Evolutionary conservation across 495 filamentous ascomycete species (phyloP).

Genomic region (Ascobolus immersus): DNA sequence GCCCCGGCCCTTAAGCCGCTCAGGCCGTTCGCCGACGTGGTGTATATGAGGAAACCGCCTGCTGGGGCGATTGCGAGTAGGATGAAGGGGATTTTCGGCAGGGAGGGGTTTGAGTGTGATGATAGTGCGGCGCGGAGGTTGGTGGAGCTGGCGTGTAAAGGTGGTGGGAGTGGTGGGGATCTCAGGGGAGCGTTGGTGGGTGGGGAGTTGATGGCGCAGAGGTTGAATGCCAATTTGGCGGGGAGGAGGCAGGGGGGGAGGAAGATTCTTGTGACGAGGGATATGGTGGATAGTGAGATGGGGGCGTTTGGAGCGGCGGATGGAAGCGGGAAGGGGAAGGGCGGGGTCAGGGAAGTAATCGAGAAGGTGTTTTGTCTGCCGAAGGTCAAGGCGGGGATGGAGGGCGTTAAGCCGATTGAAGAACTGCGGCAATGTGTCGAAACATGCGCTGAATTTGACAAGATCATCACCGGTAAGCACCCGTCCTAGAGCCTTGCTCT

Average conservation of each 20-base stretch:
- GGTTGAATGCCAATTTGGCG: constrained; percentile 51
- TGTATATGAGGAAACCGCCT: constrained; percentile 75
- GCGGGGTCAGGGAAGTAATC: constrained; percentile 10
- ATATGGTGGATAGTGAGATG: too few relatives aligned
- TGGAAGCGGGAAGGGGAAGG: constrained; percentile 18
- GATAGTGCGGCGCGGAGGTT: constrained; percentile 66
- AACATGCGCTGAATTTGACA: constrained; percentile 65
- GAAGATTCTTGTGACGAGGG: constrained; percentile 35
- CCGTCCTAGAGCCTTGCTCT: background rate
- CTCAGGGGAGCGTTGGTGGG: constrained; percentile 80
- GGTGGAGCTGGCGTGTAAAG: constrained; percentile 37
- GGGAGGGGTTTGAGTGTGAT: constrained; percentile 65
- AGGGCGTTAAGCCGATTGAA: constrained; percentile 37
- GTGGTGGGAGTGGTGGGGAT: constrained; percentile 41
- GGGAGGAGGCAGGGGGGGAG: constrained; percentile 52
- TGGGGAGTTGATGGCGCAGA: constrained; percentile 78
- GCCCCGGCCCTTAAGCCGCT: constrained; percentile 66
- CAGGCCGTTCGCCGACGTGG: constrained; percentile 60
- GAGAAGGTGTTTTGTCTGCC: constrained; percentile 12
- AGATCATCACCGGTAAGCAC: constrained; percentile 39
- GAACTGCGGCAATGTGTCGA: constrained; percentile 74
- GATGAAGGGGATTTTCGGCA: constrained; percentile 56
- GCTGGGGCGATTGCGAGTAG: constrained; percentile 64
- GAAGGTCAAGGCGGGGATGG: constrained; percentile 11
- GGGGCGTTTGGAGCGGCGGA: too few relatives aligned